phyloP scores from a whole-genome alignment of 2,329 filamentous ascomycete species.

The Alternaria sp. region DNA sequence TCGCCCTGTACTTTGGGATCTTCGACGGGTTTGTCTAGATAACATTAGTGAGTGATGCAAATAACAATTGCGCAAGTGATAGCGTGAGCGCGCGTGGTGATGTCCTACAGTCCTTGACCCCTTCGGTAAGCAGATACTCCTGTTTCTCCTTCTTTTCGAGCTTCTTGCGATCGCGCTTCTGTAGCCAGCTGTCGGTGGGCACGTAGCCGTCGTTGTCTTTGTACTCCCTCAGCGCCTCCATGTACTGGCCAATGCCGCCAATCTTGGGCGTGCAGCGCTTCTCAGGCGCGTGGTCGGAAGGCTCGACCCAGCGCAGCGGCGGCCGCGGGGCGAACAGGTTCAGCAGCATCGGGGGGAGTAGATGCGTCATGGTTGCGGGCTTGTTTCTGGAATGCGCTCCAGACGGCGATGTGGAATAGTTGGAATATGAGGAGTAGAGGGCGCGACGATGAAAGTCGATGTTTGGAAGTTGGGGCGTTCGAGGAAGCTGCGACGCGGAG shows the following conservation, averaged over 20 bases:
- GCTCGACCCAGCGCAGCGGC: slow-evolving; percentile 85
- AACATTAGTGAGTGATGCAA: slow-evolving; percentile 20
- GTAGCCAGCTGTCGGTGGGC: slow-evolving; percentile 91
- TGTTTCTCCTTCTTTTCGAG: slow-evolving; percentile 76
- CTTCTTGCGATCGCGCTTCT: slow-evolving; percentile 83
- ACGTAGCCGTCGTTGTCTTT: slow-evolving; percentile 77
- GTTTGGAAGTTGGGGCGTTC: slow-evolving; percentile 6
- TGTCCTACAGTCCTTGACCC: slow-evolving; percentile 67
- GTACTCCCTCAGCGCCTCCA: slow-evolving; percentile 77
- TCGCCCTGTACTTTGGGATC: slow-evolving; percentile 92
- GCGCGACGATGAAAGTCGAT: slow-evolving; percentile 26
- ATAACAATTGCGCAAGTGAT: not conserved
- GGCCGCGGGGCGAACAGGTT: slow-evolving; percentile 95
- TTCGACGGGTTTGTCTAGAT: slow-evolving; percentile 76
- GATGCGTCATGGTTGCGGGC: slow-evolving; percentile 79
- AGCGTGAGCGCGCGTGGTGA: not conserved
- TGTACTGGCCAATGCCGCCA: slow-evolving; percentile 74
- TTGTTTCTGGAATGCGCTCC: slow-evolving; percentile 45
- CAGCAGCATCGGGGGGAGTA: slow-evolving; percentile 89
- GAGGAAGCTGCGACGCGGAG: slow-evolving; percentile 24
- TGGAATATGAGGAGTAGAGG: slow-evolving; percentile 20
- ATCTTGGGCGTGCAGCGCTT: slow-evolving; percentile 78
- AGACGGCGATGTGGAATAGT: slow-evolving; percentile 41
- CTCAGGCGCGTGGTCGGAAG: slow-evolving; percentile 81
- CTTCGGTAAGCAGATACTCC: slow-evolving; percentile 69